phyloP scores from a whole-genome alignment of 768 basidiomycete species.

The Hysterangium stoloniferum region DNA sequence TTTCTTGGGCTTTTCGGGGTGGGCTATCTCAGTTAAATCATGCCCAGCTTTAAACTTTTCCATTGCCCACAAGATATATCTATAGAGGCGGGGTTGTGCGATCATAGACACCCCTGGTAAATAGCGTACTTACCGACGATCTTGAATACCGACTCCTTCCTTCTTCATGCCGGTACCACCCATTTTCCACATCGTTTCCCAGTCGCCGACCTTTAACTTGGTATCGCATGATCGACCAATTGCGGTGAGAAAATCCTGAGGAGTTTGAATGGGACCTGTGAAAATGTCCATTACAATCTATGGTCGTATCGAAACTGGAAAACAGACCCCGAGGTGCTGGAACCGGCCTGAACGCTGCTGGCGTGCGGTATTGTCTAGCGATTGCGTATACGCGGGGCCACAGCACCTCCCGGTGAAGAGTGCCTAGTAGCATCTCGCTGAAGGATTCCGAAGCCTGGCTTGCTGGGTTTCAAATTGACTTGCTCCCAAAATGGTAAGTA shows the following conservation, averaged over 20 bases:
- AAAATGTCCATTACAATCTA: background rate
- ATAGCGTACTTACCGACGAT: conserved; percentile 50
- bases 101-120: background rate
- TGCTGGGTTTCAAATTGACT: no score
- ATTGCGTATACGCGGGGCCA: no score
- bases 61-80: conserved; percentile 83
- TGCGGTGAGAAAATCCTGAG: conserved; percentile 59
- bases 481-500: no score
- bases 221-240: conserved; percentile 65
- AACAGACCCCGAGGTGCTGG: conserved; percentile 31
- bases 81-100: conserved; percentile 22
- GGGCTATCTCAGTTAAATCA: conserved; percentile 52
- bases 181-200: conserved; percentile 66
- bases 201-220: conserved; percentile 55
- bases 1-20: conserved; percentile 63
- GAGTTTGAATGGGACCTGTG: conserved; percentile 44
- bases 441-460: no score
- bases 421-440: no score
- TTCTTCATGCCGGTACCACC: conserved; percentile 51
- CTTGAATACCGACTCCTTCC: conserved; percentile 56
- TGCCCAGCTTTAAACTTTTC: conserved; percentile 62
- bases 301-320: conserved; percentile 15
- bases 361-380: background rate
- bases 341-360: conserved; percentile 24
- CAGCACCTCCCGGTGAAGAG: no score